phyloP scores from a whole-genome alignment of 495 filamentous ascomycete genomes.

The Penicillium simplicissimum region DNA sequence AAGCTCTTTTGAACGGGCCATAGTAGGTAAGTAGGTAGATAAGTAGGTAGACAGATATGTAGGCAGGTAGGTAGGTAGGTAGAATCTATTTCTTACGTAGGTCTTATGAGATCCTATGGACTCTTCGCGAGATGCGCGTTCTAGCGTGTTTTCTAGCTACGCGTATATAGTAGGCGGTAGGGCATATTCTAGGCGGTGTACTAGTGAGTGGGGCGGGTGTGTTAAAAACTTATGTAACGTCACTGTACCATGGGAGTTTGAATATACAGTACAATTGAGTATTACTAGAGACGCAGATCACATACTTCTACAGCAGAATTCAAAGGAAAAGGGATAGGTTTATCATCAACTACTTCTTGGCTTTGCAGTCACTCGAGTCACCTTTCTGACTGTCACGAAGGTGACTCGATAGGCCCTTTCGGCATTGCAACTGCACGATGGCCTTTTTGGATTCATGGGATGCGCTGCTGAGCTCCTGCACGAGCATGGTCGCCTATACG shows the following conservation, averaged over 20 bases:
- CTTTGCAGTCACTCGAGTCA: not conserved
- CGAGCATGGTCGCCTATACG: not conserved
- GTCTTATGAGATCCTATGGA: too few relatives aligned
- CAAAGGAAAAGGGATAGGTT: not conserved
- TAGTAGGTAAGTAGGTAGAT: too few relatives aligned
- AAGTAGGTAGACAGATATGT: too few relatives aligned
- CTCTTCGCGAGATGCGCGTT: too few relatives aligned
- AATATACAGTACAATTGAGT: not conserved
- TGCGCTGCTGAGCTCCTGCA: not conserved
- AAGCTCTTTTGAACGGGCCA: too few relatives aligned
- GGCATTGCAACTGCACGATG: not conserved
- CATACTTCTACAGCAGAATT: not conserved
- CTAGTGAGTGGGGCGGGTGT: too few relatives aligned
- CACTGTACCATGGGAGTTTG: not conserved
- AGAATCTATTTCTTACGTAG: too few relatives aligned
- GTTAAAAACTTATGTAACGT: too few relatives aligned
- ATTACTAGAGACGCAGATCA: not conserved
- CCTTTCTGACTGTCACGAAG: slow-evolving; percentile 5
- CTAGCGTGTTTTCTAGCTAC: too few relatives aligned
- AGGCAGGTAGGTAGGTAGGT: too few relatives aligned
- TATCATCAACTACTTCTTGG: not conserved
- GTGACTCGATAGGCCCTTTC: not conserved
- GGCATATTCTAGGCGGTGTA: too few relatives aligned
- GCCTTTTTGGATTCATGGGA: not conserved
- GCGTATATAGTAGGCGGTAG: too few relatives aligned